These are phyloP conservation scores for Hypoxylon sp. DNA, from an alignment of 2,329 filamentous ascomycete genomes.

Conservation along the genomic window DNA sequence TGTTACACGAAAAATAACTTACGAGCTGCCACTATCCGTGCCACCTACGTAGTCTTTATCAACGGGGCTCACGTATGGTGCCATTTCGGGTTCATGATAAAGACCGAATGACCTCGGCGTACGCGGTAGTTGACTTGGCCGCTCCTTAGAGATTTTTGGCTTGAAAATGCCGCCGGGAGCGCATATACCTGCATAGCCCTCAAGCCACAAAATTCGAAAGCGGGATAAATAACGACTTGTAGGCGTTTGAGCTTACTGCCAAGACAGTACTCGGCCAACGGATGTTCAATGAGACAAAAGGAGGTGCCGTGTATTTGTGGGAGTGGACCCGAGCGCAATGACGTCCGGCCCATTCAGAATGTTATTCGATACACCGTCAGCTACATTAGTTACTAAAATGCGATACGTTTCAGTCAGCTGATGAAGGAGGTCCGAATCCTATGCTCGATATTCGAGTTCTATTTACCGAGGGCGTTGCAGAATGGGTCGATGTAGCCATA, in stretches of 20 bases:
- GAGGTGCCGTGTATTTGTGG: background rate
- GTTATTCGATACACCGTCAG: background rate
- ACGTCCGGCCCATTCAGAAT: background rate
- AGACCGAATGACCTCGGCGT: constrained; percentile 3
- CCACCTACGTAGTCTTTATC: background rate
- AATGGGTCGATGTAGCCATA: background rate
- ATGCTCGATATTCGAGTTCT: background rate
- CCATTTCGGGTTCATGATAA: constrained; percentile 1
- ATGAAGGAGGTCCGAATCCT: background rate
- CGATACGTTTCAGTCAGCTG: background rate
- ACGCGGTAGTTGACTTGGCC: constrained; percentile 7
- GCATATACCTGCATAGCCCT: background rate
- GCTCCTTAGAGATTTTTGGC: background rate
- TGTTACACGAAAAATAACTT: background rate
- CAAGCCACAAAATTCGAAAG: background rate
- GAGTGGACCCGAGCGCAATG: background rate
- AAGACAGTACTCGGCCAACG: background rate
- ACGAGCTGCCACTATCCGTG: constrained; percentile 5
- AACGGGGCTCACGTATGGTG: background rate
- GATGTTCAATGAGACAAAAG: background rate
- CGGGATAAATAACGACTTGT: background rate
- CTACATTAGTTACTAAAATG: background rate
- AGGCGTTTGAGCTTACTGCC: background rate
- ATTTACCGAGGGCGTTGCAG: background rate
- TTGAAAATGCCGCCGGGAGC: background rate